Evolutionary conservation across 345 rosid genomes (phyloP), one percentile per base, ranked within the genome.

Genomic region (Garcia nutans): DNA sequence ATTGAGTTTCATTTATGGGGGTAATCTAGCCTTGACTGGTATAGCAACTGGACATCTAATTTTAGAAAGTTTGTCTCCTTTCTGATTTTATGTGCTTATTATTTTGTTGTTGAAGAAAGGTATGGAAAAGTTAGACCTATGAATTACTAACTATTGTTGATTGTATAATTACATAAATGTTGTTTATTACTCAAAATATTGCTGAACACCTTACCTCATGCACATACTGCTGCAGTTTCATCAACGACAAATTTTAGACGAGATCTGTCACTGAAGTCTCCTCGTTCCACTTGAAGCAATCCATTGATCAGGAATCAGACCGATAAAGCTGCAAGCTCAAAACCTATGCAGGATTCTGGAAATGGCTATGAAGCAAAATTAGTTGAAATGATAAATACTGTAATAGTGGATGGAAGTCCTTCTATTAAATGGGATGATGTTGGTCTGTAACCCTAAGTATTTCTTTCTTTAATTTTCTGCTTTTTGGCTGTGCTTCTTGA

Each of bases 381-480:
- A 76, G 89, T 89, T 50, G 97, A 95, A 83, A 92, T 88, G 90
- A 93, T 95, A 82, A 91, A 89, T 81, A 90, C 92, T 62, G 86
- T 93, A 10, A 90, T 95, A 60, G 97, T 95, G 71, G 99, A 95
- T 85, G 91, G 92, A 89, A 95, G 97, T 76, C 99, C 97, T 70
- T 87, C 97, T 22, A 89, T 95, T 75, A 89, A 90, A 68, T 95
- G 99, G 99, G 97, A 93, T 63, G 99, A 95, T 90, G 97, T 95
- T 44, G 97, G 99, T 95, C 81, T 87, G 95, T 63, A 65, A 55
- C 71, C 24, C 11, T 54, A 8, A 60, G 1, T 50, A 50, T 54
- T 10, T 10, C 23, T 73, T 54, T 2, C 65, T 9, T 13, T 28
- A 8, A 8, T 52, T 55, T 45, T 50, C 10, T 66, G n/a, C n/a